These are phyloP conservation scores for Schwanniomyces vanrijiae DNA, from an alignment of 805 yeast species.

Conservation along the genomic window DNA sequence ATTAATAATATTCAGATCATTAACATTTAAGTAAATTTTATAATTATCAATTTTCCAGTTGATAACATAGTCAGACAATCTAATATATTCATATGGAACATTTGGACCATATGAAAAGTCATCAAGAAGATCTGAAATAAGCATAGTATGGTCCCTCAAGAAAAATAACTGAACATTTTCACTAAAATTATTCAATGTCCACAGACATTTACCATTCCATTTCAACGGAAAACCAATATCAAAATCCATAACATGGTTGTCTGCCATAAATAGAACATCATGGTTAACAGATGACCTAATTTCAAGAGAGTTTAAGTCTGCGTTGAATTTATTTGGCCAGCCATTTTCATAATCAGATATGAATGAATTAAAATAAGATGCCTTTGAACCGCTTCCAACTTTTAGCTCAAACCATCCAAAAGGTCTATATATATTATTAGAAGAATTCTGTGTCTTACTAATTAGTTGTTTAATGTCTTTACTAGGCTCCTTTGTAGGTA, in stretches of 20 bases:
- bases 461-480: slow-evolving; percentile 52
- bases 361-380: slow-evolving; percentile 48
- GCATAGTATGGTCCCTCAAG: slow-evolving; percentile 76
- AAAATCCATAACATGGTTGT: slow-evolving; percentile 52
- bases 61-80: slow-evolving; percentile 66
- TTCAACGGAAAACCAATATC: slow-evolving; percentile 68
- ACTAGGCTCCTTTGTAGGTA: slow-evolving; percentile 84
- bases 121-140: slow-evolving; percentile 66
- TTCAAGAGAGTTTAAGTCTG: slow-evolving; percentile 56
- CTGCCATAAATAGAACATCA: slow-evolving; percentile 68
- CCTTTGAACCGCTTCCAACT: slow-evolving; percentile 51
- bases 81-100: slow-evolving; percentile 69
- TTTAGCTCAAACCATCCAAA: slow-evolving; percentile 92
- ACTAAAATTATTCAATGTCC: slow-evolving; percentile 61
- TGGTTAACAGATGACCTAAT: slow-evolving; percentile 86
- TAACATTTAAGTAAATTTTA: slow-evolving; percentile 70
- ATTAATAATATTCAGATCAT: slow-evolving; percentile 84
- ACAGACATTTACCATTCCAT: slow-evolving; percentile 79
- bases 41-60: slow-evolving; percentile 60
- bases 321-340: slow-evolving; percentile 48
- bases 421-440: slow-evolving; percentile 46
- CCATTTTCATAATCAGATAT: slow-evolving; percentile 52
- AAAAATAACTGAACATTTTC: slow-evolving; percentile 58
- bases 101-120: slow-evolving; percentile 79
- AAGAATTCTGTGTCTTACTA: slow-evolving; percentile 9